Percentiles rank a stretch among this genome's conserved stretches.
Evolutionary conservation across 192 early-diverging fungal genomes (phyloP).

Genomic region (Coemansia sp.): DNA sequence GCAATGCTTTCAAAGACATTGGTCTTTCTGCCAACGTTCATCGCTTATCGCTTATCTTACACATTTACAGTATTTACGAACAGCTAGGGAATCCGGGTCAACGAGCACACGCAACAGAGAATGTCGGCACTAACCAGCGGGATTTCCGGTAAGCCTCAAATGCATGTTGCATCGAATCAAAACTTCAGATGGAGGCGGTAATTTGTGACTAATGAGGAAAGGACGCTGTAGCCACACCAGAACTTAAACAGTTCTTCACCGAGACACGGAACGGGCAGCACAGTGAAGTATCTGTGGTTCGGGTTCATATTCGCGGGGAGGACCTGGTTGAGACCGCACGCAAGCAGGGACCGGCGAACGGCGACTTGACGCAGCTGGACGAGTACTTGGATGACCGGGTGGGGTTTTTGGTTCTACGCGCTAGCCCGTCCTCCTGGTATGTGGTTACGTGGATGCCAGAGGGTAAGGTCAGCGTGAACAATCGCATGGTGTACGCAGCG

Average conservation of each 20-base stretch:
- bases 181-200: neutral
- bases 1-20: too few species aligned
- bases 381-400: conserved; percentile 26
- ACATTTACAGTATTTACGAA: too few species aligned
- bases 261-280: conserved; percentile 44
- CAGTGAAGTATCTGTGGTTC: conserved; percentile 25
- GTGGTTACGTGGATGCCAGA: conserved; percentile 55
- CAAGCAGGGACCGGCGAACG: conserved; percentile 36
- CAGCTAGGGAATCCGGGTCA: too few species aligned
- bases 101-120: neutral
- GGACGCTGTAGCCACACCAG: conserved; percentile 41
- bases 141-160: conserved; percentile 23
- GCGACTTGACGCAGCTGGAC: conserved; percentile 38
- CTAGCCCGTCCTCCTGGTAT: conserved; percentile 35
- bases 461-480: conserved; percentile 44
- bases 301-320: conserved; percentile 43
- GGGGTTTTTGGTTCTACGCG: conserved; percentile 45
- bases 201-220: too few species aligned
- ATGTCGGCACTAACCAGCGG: conserved; percentile 31
- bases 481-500: conserved; percentile 54
- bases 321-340: conserved; percentile 41
- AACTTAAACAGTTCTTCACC: conserved; percentile 43
- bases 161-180: neutral
- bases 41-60: neutral
- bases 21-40: too few species aligned